Conservation (phyloP, 2,329 filamentous ascomycete species). For the Fonsecaea nubica region DNA sequence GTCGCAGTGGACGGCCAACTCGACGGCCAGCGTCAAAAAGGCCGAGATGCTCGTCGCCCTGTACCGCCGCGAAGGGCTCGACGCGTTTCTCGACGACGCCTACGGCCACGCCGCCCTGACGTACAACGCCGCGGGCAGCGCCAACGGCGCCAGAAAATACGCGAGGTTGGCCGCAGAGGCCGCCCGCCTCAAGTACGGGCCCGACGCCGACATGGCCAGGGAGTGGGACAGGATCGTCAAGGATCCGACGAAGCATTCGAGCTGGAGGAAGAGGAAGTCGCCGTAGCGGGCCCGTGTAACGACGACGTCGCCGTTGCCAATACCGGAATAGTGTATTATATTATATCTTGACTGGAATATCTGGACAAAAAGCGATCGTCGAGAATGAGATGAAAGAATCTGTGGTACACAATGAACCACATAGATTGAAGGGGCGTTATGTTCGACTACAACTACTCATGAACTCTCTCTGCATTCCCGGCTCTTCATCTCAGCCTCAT, state of each 20-base stretch:
- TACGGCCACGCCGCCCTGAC: slow-evolving; percentile 36
- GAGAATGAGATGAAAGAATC: not conserved
- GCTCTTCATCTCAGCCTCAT: not conserved
- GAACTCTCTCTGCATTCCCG: not conserved
- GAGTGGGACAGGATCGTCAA: slow-evolving; percentile 29
- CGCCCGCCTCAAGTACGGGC: slow-evolving; percentile 29
- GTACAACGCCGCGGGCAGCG: slow-evolving; percentile 34
- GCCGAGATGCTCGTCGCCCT: slow-evolving; percentile 31
- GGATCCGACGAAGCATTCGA: slow-evolving; percentile 29
- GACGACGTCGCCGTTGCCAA: not conserved
- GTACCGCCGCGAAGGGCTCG: slow-evolving; percentile 29
- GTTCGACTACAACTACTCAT: not conserved
- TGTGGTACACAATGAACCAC: not conserved
- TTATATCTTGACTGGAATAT: not conserved
- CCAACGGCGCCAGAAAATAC: slow-evolving; percentile 32
- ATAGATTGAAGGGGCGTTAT: not conserved
- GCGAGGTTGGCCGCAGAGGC: slow-evolving; percentile 32
- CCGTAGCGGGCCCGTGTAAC: not conserved
- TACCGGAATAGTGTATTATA: not conserved
- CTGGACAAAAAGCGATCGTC: not conserved
- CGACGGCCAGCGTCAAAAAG: slow-evolving; percentile 31
- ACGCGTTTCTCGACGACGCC: slow-evolving; percentile 35
- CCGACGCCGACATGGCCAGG: slow-evolving; percentile 10
- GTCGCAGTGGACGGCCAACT: slow-evolving; percentile 29
- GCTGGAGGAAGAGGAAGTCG: slow-evolving; percentile 34